Evolutionary conservation across 2,329 filamentous ascomycete genomes (phyloP).

Genomic region (Shiraia sp.): DNA sequence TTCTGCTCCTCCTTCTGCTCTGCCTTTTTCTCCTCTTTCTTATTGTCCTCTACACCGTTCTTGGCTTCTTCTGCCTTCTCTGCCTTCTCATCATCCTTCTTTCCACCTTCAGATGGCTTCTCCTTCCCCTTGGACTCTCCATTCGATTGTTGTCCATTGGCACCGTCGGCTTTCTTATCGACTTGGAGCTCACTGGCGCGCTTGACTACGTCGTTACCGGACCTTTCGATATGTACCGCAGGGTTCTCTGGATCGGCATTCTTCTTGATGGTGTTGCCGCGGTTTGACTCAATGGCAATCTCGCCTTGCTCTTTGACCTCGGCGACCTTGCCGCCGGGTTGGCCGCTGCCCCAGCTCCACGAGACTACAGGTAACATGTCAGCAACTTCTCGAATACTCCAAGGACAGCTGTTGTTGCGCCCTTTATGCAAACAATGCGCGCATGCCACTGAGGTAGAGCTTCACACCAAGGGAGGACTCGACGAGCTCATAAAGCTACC

Average conservation of each 20-base stretch:
- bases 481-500: too few species aligned
- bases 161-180: slow-evolving; percentile 49
- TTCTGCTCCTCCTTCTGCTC: slow-evolving; percentile 29
- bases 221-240: slow-evolving; percentile 61
- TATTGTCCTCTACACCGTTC: slow-evolving; percentile 44
- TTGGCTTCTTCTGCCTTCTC: too few species aligned
- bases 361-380: slow-evolving; percentile 55
- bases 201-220: slow-evolving; percentile 69
- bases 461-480: not conserved
- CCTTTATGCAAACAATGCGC: slow-evolving; percentile 9
- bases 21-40: slow-evolving; percentile 38
- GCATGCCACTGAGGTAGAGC: slow-evolving; percentile 3
- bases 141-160: slow-evolving; percentile 38
- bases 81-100: slow-evolving; percentile 36
- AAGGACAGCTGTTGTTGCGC: slow-evolving; percentile 16
- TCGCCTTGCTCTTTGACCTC: slow-evolving; percentile 63
- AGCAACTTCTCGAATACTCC: slow-evolving; percentile 17
- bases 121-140: slow-evolving; percentile 42
- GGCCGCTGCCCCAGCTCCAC: slow-evolving; percentile 63
- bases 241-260: slow-evolving; percentile 64
- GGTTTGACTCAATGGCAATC: slow-evolving; percentile 63
- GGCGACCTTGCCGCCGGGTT: slow-evolving; percentile 61
- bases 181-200: slow-evolving; percentile 63
- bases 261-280: slow-evolving; percentile 67
- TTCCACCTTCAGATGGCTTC: slow-evolving; percentile 33